phyloP scores from a whole-genome alignment of 2,329 filamentous ascomycete species.

The Diplodia mutila region DNA sequence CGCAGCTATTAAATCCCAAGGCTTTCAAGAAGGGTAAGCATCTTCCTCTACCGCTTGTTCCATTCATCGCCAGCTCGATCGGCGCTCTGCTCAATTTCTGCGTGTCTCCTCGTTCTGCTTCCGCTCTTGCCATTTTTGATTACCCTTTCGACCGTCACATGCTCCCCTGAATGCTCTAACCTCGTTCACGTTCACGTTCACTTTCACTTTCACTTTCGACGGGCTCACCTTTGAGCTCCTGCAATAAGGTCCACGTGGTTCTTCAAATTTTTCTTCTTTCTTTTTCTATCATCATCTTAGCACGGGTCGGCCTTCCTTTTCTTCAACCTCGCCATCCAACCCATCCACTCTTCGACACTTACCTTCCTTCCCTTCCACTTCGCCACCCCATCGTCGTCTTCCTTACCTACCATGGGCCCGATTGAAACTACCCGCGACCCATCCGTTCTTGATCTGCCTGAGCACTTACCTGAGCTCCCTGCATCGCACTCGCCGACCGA shows the following conservation, averaged over 20 bases:
- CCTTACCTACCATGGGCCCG: background rate
- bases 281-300: background rate
- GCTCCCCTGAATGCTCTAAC: background rate
- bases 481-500: background rate
- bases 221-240: too few relatives aligned
- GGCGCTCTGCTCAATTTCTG: background rate
- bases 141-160: background rate
- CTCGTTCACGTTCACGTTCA: background rate
- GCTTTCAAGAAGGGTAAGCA: slow-evolving; percentile 41
- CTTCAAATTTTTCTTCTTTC: too few relatives aligned
- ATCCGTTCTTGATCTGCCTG: background rate
- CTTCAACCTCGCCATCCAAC: background rate
- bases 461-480: background rate
- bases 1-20: slow-evolving; percentile 44
- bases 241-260: background rate
- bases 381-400: background rate
- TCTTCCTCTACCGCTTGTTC: slow-evolving; percentile 2
- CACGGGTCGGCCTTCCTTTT: background rate
- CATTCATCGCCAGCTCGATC: background rate
- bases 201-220: too few relatives aligned
- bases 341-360: background rate
- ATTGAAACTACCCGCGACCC: background rate
- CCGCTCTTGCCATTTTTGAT: background rate
- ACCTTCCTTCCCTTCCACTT: background rate
- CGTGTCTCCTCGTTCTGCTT: background rate